Evolutionary conservation across 768 basidiomycete genomes (phyloP), one percentile per base, ranked within the genome.

Genomic region (Favolaschia claudopus): DNA sequence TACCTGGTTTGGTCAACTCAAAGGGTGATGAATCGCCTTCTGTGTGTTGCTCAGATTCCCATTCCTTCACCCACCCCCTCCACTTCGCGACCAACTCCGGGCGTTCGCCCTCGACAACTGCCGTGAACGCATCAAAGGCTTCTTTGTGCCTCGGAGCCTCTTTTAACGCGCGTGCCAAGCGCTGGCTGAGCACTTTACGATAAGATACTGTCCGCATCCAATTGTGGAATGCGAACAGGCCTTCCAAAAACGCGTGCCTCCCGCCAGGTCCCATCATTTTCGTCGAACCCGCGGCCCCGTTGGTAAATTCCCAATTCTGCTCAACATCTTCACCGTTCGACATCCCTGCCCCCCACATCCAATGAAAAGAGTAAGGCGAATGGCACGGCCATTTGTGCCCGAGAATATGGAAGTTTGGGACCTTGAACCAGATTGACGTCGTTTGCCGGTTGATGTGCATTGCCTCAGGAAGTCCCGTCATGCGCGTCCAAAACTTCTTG

Each of bases 341-440:
- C 5, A 58, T 31, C 15, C 68, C 70, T 14, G 53, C 60, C 1
- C 62, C 62, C 34, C 45, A 44, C 39, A 49, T 40, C 19, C 17
- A 50, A 36, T 58, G 46, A 24, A 58, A 58, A 2, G 55, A 58
- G 31, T 49, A 69, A 7, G 40, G 34, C 19, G 46, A 48, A 24
- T 64, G 59, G 37, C 70, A 70, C 0, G 50, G 39, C 19, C 17
- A 9, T 20, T 56, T 50, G 52, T 71, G 70, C 2, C 37, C 47
- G 4, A 34, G 49, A 1, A 67, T 33, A 34, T 71, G 70, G 48
- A 70, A 69, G n/a, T 71, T 71, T 0, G 70, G 70, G 27, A 70
- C 52, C 20, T 54, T 50, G n/a, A 46, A 60, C 27, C 36, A 15
- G 22, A 52, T 17, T 1, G 12, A 15, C 19, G 2, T 1, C 6